These are phyloP conservation scores for Hura crepitans DNA, from an alignment of 441 rosid genomes.

Conservation along the genomic window DNA sequence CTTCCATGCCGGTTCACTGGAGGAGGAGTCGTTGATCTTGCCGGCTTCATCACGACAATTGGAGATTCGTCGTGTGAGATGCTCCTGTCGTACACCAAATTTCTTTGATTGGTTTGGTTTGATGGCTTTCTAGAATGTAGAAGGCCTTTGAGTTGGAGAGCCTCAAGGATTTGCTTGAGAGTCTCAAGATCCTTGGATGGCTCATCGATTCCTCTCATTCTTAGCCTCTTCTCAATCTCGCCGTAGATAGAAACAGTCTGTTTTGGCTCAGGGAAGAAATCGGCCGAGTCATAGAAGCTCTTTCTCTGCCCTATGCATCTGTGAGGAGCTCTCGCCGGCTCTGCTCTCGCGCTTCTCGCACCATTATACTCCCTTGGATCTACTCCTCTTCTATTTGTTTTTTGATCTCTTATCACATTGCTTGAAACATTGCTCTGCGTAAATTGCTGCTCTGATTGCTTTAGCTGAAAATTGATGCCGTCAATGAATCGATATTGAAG, in stretches of 20 bases:
- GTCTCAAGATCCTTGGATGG: constrained; percentile 79
- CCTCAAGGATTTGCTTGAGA: constrained; percentile 79
- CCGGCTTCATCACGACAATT: constrained; percentile 46
- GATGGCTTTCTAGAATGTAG: constrained; percentile 47
- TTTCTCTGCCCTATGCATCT: constrained; percentile 47
- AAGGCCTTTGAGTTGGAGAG: constrained; percentile 84
- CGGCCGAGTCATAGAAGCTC: constrained; percentile 64
- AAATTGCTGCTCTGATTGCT: constrained; percentile 34
- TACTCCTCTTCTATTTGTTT: constrained; percentile 16
- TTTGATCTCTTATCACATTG: constrained; percentile 25
- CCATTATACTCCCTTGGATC: constrained; percentile 27
- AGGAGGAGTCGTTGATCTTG: constrained; percentile 23
- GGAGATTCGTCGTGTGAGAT: constrained; percentile 40
- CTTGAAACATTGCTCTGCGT: constrained; percentile 22
- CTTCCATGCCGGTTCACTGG: constrained; percentile 27
- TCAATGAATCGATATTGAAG: constrained; percentile 52
- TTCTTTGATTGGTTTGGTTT: constrained; percentile 32
- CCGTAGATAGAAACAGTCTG: constrained; percentile 41
- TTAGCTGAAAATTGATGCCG: constrained; percentile 43
- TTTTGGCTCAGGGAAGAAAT: constrained; percentile 76
- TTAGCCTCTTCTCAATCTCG: constrained; percentile 61
- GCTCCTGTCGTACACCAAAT: constrained; percentile 37
- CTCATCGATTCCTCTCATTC: constrained; percentile 64
- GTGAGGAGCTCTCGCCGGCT: constrained; percentile 37
- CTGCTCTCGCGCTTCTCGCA: constrained; percentile 35